A percentile compares a stretch with the other conserved stretches of the same genome.
Evolutionary conservation across 1,139 yeast genomes (phyloP).

Genomic region (Yamadazyma buinensis): DNA sequence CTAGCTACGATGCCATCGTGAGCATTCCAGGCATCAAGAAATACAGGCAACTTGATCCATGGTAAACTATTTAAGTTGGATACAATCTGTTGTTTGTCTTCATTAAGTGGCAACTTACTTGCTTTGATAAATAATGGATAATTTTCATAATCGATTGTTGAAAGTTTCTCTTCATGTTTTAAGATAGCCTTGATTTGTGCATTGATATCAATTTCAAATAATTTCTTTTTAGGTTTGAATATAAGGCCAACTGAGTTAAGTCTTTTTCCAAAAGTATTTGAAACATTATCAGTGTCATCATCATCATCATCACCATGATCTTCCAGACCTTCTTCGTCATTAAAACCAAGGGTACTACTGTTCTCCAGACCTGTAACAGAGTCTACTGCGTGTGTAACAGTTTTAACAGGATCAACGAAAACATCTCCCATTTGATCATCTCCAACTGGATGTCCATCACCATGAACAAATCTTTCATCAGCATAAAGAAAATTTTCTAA

Average conservation of each 20-base stretch:
- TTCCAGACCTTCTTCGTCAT: slow-evolving; percentile 4
- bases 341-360: no score
- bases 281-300: slow-evolving; percentile 9
- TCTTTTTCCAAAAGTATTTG: no score
- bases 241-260: slow-evolving; percentile 13
- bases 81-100: slow-evolving; percentile 39
- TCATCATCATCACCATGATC: slow-evolving; percentile 8
- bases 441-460: slow-evolving; percentile 13
- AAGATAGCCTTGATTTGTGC: slow-evolving; percentile 25
- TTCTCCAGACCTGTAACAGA: no score
- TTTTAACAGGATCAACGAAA: slow-evolving; percentile 3
- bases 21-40: slow-evolving; percentile 62
- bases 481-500: slow-evolving; percentile 39
- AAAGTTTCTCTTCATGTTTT: slow-evolving; percentile 16
- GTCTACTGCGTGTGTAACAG: neutral
- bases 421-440: slow-evolving; percentile 15
- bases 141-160: slow-evolving; percentile 16
- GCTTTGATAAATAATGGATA: slow-evolving; percentile 28
- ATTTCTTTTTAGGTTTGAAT: slow-evolving; percentile 11
- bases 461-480: slow-evolving; percentile 28
- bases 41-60: slow-evolving; percentile 69
- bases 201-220: slow-evolving; percentile 19
- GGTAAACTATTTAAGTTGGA: slow-evolving; percentile 48
- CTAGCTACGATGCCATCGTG: slow-evolving; percentile 74
- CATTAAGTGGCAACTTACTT: slow-evolving; percentile 36